Evolutionary conservation across 1,284 basidiomycete genomes (phyloP), one percentile per base, ranked within the genome.

Genomic region (Trichosporon asahii): DNA sequence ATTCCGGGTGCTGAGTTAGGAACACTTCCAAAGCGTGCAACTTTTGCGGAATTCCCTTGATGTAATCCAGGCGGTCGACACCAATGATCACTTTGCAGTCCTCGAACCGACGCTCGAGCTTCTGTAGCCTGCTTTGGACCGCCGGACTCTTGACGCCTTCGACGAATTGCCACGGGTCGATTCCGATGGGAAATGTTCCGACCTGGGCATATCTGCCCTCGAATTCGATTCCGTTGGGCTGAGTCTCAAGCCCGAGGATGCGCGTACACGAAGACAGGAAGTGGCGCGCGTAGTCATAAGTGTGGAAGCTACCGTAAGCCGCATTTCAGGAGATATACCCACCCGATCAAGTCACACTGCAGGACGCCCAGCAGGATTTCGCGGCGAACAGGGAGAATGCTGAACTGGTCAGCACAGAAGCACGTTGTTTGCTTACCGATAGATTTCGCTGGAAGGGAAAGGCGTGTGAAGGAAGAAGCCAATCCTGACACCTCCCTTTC

Each of bases 31-130:
- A 88, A 0, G 94, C 96, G 81, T 98, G 95, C 68, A 99, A 85
- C 84, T 99, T 99, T 83, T 99, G 96, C 2, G 96, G 96, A 31
- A 99, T 94, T 79, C 96, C 96, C 87, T 99, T 99, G 90, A 99
- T 99, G 85, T 99, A 99, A 83, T 99, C 97, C 66, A 99, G 87
- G 60, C 96, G 90, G 82, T 99, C 97, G 49, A 99, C 96, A 69
- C 96, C 97, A 71, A 99, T 94, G 80, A 99, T 98, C 80, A 99
- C 91, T 85, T 98, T 98, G 80, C 95, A 93, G 64, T 93, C 95
- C 61, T 91, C 89, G 83, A 98, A 99, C 60, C 95, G 89, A 66
- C 92, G 89, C 83, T 95, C 90, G 35, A 99, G 88, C 73, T 90
- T 88, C 49, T 87, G 82, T 72, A 99, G 90, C 29, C 97, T 90